Evolutionary conservation across 116 monocot genomes (phyloP), one percentile per base, ranked within the genome.

Genomic region (Thalassia testudinum): DNA sequence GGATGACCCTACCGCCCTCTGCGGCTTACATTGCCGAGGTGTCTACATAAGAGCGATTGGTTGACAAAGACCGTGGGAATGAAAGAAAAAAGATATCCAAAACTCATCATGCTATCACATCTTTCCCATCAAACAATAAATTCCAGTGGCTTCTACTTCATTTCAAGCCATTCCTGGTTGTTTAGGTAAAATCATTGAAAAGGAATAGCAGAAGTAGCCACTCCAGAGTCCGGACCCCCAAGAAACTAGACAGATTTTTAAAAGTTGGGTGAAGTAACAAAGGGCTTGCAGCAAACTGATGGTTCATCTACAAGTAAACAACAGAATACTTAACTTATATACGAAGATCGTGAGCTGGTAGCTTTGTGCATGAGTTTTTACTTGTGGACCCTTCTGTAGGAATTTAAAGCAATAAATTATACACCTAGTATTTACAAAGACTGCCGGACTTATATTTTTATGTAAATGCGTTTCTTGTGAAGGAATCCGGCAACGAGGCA

Each of bases 401-500:
- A 34, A 34, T 34, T 34, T 34, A 7, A 45, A 7, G 15, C 7
- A 13, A 45, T n/a, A 45, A n/a, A 45, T n/a, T 16, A 20, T 45
- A 20, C 45, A n/a, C 15, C 45, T 2, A 45, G 45, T 45, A 45
- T 45, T 3, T 45, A 45, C 19, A 42, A 23, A 23, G 37, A 2
- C 24, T 22, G 21, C 40, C 5, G 18, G 0, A 64, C 48, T 60
- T 81, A 81, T 15, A 81, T 45, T 47, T 75, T 76, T 29, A 81
- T 24, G 52, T 64, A 85, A 17, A 85, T 71, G 38, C 80, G 75
- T 70, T 76, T 95, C 43, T 52, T 64, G 58, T 88, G 78, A 54
- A 95, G 74, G 62, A 82, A 75, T 15, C 88, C 88, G 43, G 85
- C 73, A 34, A 77, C 55, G 28, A 95, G 62, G 49, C 95, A 83